phyloP scores from a whole-genome alignment of 2,329 filamentous ascomycete genomes.

The Neodidymelliopsis sp. region DNA sequence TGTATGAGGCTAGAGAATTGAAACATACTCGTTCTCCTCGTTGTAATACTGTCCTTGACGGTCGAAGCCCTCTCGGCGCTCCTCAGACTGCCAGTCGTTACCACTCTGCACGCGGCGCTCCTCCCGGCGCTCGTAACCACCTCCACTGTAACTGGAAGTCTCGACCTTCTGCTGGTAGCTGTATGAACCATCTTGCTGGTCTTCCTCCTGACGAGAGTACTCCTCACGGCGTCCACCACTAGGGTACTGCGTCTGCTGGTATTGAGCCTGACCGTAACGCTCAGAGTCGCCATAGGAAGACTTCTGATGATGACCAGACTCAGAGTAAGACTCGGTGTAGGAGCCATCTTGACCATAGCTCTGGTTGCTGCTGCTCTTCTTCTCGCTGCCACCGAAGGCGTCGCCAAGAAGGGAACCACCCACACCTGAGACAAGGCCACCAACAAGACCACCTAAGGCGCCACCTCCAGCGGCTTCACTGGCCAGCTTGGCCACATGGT shows the following conservation, averaged over 20 bases:
- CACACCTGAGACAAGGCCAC: slow-evolving; percentile 67
- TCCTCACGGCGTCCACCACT: slow-evolving; percentile 66
- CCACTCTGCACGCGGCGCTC: slow-evolving; percentile 61
- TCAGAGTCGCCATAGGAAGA: slow-evolving; percentile 48
- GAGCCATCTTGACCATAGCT: slow-evolving; percentile 67
- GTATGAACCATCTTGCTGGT: slow-evolving; percentile 56
- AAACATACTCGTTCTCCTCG: slow-evolving; percentile 49
- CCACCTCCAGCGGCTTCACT: slow-evolving; percentile 69
- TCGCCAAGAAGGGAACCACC: slow-evolving; percentile 70
- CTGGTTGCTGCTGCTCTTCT: slow-evolving; percentile 61
- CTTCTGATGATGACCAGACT: slow-evolving; percentile 64
- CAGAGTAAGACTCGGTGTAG: slow-evolving; percentile 66
- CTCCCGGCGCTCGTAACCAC: slow-evolving; percentile 66
- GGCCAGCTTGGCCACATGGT: slow-evolving; percentile 60
- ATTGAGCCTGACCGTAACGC: slow-evolving; percentile 68
- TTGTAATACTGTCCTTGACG: slow-evolving; percentile 51
- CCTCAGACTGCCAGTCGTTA: slow-evolving; percentile 49
- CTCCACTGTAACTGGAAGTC: slow-evolving; percentile 55
- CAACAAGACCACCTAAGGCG: slow-evolving; percentile 73
- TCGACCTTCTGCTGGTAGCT: slow-evolving; percentile 68
- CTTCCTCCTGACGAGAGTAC: slow-evolving; percentile 67
- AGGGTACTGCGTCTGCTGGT: slow-evolving; percentile 65
- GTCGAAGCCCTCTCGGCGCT: slow-evolving; percentile 47
- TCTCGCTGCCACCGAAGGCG: slow-evolving; percentile 62
- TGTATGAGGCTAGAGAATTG: slow-evolving; percentile 1